Base-by-base conservation (phyloP, 2,329 filamentous ascomycete species). In the Phaeoacremonium minimum region DNA sequence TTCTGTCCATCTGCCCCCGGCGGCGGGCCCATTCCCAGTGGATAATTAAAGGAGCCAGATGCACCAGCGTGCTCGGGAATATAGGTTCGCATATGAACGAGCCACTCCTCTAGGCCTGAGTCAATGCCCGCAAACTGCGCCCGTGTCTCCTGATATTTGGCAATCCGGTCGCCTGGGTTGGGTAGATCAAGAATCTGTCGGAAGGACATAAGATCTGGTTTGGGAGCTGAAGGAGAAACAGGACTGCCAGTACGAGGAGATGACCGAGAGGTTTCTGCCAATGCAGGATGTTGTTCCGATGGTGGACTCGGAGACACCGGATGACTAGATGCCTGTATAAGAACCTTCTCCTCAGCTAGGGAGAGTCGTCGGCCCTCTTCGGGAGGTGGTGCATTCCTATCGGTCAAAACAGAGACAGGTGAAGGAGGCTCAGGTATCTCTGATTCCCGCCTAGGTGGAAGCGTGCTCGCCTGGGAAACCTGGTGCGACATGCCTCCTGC, bases 141-240 rank as follows among this genome's bases (percentile, higher is more conserved):
- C 30, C 87, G 77, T 0, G 85, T 84, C 40, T 83, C 76, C 40
- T 87, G 77, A 56, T 86, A 95, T 12, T 80, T 82, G 30, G 73
- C 67, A 41, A 93, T 85, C 15, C 89, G 80, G 46, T 93, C 82
- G 12, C 71, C 58, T 0, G 80, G 60, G 3, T 75, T 77, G 13
- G 75, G 70, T 33, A 93, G 70, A 7, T 76, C 78, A 49, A 88
- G 71, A 42, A 96, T 95, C 40, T 95, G 85, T 34, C 81, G 77
- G 60, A 94, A 90, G 2, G 74, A 67, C 45, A 75, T 70, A 26
- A 26, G 22, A 9, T n/a, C n/a, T n/a, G n/a, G 26, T 76, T 64
- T 32, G 66, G 72, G 30, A 48, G 34, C 22, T 37, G 46, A 22
- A 38, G 35, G 15, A 35, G 37, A 12, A 32, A 13, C 22, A 45